Base-by-base conservation (phyloP, 2,329 filamentous ascomycete species). In the Cladophialophora yegresii region DNA sequence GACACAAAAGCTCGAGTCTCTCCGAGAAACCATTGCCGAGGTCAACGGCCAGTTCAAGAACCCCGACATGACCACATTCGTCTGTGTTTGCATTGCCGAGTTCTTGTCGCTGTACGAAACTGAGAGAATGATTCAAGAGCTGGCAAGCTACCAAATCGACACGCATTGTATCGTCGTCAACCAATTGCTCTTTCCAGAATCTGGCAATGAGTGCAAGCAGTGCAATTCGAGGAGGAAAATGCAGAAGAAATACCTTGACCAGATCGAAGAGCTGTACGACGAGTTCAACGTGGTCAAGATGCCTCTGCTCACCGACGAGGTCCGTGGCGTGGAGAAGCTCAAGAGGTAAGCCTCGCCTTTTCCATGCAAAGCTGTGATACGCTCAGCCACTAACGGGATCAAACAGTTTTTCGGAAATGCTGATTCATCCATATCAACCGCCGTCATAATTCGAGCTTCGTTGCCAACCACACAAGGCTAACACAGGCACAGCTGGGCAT, bases 231-330 rank as follows among this genome's bases (percentile, higher is more conserved):
- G 95, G 69, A 84, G 93, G 74, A 96, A 96, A 83, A 99, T 99
- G 95, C 95, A 99, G 83, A 95, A 92, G 83, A 99, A 99, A 82
- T 99, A 99, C 76, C 84, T 99, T 50, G 93, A 98, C 75, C 93
- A 99, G 83, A 98, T 98, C 73, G 93, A 96, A 79, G 95, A 99
- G 81, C 81, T 99, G 64, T 99, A 99, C 76, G 93, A 97, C 75
- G 95, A 99, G 78, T 99, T 99, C 82, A 96, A 99, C 76, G 93
- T 99, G 45, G 93, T 99, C 71, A 93, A 93, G 83, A 98, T 99
- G 93, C 95, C 95, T 43, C 79, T 99, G 73, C 80, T 99, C 65
- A 91, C 96, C 1, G 93, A 99, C 77, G 95, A 99, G 81, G 93
- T 99, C 9, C 84, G 95, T 73, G 95, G 95, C 51, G 96, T 96